Conservation (phyloP, 352 stramenopile genomes). For the Globisporangium perplexum region DNA sequence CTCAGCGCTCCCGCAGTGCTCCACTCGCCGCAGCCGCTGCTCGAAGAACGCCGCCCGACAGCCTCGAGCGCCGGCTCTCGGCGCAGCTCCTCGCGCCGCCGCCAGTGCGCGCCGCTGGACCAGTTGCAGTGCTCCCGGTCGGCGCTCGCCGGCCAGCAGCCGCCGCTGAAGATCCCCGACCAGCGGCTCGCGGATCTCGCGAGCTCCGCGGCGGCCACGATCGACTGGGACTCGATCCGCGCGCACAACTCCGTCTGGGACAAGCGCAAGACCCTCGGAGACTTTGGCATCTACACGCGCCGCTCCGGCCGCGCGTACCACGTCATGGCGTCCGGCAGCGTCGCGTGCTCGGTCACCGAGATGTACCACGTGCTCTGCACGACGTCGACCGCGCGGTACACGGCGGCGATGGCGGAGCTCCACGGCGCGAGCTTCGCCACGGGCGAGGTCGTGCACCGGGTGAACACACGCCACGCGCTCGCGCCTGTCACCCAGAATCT, state of each 20-base stretch:
- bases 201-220: not conserved
- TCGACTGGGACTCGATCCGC: conserved; percentile 15
- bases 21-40: conserved; percentile 5
- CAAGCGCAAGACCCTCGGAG: conserved; percentile 11
- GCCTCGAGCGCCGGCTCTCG: not conserved
- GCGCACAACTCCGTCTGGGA: conserved; percentile 15
- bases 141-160: not conserved
- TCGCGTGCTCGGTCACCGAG: conserved; percentile 28
- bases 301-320: conserved; percentile 9
- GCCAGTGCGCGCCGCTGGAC: not conserved
- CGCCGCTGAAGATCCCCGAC: conserved; percentile 11
- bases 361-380: conserved; percentile 28
- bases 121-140: not conserved
- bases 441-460: conserved; percentile 23
- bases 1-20: conserved; percentile 1
- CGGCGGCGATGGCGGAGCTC: conserved; percentile 24
- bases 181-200: conserved; percentile 1
- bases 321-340: conserved; percentile 20
- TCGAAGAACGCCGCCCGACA: conserved; percentile 5
- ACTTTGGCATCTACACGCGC: conserved; percentile 19
- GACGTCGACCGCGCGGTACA: conserved; percentile 13
- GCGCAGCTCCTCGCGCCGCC: not conserved
- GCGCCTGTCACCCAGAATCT: too few species aligned
- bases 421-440: conserved; percentile 24
- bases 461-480: conserved; percentile 8